Conservation (phyloP, 1,284 basidiomycete genomes). For the Ceratobasidium sp. region DNA sequence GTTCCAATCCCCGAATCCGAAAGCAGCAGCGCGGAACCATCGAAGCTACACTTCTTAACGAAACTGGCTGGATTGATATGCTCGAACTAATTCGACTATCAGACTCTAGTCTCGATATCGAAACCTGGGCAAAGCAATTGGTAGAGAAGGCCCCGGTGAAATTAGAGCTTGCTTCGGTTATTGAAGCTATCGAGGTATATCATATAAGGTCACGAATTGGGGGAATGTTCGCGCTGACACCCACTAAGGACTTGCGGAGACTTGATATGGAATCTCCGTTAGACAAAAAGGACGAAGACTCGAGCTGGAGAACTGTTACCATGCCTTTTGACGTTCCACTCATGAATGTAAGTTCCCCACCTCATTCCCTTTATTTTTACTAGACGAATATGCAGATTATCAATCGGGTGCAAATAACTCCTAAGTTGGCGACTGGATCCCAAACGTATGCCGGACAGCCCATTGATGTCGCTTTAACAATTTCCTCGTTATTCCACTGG, state of each 20-base stretch:
- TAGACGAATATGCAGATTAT: constrained; percentile 60
- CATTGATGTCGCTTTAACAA: constrained; percentile 66
- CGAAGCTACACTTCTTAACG: background rate
- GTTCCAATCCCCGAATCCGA: background rate
- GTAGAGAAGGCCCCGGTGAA: constrained; percentile 30
- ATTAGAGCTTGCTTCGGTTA: constrained; percentile 6
- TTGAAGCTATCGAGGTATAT: constrained; percentile 17
- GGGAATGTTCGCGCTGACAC: background rate
- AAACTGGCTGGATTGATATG: constrained; percentile 25
- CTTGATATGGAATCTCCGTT: constrained; percentile 49
- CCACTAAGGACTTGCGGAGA: background rate
- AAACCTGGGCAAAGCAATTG: constrained; percentile 19
- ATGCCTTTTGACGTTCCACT: constrained; percentile 84
- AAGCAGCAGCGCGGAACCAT: constrained; percentile 37
- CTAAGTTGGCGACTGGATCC: constrained; percentile 53
- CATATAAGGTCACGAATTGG: background rate
- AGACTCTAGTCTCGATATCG: background rate
- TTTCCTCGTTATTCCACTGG: constrained; percentile 80
- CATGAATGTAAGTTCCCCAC: constrained; percentile 65
- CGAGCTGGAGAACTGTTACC: constrained; percentile 69
- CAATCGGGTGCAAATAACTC: constrained; percentile 66
- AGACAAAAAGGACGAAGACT: constrained; percentile 47
- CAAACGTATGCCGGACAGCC: constrained; percentile 80
- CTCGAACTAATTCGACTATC: constrained; percentile 13
- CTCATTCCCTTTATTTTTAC: background rate